Evolutionary conservation across 192 early-diverging fungal species (phyloP).

Genomic region (Helicostylum pulchrum): DNA sequence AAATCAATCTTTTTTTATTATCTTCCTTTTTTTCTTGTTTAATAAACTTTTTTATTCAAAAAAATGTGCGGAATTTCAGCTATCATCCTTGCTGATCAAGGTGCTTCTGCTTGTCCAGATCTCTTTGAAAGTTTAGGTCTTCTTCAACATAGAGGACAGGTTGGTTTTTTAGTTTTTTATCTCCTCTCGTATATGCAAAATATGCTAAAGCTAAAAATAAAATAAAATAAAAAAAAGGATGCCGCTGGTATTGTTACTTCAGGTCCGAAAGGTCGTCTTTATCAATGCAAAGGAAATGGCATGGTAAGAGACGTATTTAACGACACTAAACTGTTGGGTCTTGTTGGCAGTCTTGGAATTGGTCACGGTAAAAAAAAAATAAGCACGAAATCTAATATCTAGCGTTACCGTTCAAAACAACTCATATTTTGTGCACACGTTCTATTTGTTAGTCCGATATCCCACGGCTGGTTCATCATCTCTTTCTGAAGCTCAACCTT

Average conservation of each 20-base stretch:
- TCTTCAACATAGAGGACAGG: constrained; percentile 98
- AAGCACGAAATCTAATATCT: too few species aligned
- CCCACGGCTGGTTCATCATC: constrained; percentile 98
- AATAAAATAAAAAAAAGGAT: constrained; percentile 63
- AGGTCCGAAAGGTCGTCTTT: constrained; percentile 93
- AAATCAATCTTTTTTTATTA: not conserved
- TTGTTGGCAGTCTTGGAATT: constrained; percentile 89
- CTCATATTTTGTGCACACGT: not conserved
- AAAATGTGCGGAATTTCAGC: constrained; percentile 90
- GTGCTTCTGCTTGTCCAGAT: constrained; percentile 74
- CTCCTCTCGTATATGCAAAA: constrained; percentile 4
- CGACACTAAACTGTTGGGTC: constrained; percentile 65
- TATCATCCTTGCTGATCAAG: constrained; percentile 76
- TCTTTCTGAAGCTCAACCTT: constrained; percentile 95
- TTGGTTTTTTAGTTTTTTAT: constrained; percentile 31
- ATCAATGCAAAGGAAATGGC: constrained; percentile 98
- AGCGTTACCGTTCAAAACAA: not conserved
- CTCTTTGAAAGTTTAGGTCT: constrained; percentile 92
- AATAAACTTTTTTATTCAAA: not conserved
- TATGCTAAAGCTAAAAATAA: not conserved
- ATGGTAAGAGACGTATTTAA: constrained; percentile 99
- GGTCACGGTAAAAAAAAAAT: constrained; percentile 82
- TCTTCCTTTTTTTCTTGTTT: constrained; percentile 1
- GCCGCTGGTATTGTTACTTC: constrained; percentile 99
- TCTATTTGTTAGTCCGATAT: constrained; percentile 75